Evolutionary conservation across 768 basidiomycete species (phyloP).

Genomic region (Podaxis mareebaensis): DNA sequence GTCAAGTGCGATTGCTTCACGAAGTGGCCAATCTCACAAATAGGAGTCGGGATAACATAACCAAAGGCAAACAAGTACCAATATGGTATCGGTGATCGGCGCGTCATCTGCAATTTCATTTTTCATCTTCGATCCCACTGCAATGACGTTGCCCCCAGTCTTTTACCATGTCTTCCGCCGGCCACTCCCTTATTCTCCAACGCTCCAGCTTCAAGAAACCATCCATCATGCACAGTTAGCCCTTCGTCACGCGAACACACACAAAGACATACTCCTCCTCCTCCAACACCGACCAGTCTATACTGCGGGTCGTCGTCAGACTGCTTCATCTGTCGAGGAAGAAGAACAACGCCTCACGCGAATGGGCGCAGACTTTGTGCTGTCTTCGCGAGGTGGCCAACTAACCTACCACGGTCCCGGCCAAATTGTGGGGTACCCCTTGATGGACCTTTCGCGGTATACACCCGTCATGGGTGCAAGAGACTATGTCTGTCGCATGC

Average conservation of each 20-base stretch:
- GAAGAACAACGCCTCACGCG: conserved; percentile 66
- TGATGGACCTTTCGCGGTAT: conserved; percentile 85
- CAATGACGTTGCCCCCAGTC: conserved; percentile 57
- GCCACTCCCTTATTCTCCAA: conserved; percentile 76
- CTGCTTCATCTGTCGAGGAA: conserved; percentile 51
- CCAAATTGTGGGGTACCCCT: conserved; percentile 93
- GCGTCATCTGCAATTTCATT: neutral
- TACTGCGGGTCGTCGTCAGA: conserved; percentile 90
- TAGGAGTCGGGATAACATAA: neutral
- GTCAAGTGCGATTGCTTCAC: no score
- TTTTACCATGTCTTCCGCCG: conserved; percentile 74
- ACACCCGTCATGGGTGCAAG: conserved; percentile 70
- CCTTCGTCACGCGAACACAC: conserved; percentile 39
- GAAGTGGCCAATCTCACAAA: no score
- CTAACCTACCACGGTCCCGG: conserved; percentile 98
- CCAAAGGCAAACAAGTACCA: conserved; percentile 2
- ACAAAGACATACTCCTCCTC: conserved; percentile 71
- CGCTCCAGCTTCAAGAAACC: conserved; percentile 69
- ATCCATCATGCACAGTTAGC: conserved; percentile 67
- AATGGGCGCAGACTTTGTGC: conserved; percentile 86
- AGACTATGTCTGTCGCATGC: conserved; percentile 84
- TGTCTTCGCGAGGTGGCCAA: conserved; percentile 85
- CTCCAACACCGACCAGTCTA: conserved; percentile 94
- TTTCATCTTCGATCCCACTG: neutral
- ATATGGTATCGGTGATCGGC: neutral